Evolutionary conservation across 2,329 filamentous ascomycete species (phyloP).

Genomic region (Didymella arachidicola): DNA sequence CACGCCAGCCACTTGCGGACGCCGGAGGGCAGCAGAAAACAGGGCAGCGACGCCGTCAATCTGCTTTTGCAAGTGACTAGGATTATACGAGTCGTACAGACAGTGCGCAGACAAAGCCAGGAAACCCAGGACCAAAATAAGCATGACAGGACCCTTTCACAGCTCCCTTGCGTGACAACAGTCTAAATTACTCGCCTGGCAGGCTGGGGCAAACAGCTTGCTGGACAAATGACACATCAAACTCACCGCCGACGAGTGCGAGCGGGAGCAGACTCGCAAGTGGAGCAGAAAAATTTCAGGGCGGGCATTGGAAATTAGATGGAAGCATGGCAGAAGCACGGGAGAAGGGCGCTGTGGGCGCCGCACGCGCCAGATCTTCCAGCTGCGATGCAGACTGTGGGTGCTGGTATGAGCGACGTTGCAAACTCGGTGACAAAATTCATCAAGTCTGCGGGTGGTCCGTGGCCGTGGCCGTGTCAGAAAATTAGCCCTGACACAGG

Average conservation of each 20-base stretch:
- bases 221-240: slow-evolving; percentile 30
- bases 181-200: slow-evolving; percentile 23
- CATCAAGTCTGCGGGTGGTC: slow-evolving; percentile 20
- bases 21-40: slow-evolving; percentile 27
- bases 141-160: slow-evolving; percentile 32
- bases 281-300: slow-evolving; percentile 37
- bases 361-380: slow-evolving; percentile 38
- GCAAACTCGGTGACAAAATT: slow-evolving; percentile 42
- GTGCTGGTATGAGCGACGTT: slow-evolving; percentile 32
- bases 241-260: slow-evolving; percentile 38
- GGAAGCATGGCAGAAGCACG: slow-evolving; percentile 51
- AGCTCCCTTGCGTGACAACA: slow-evolving; percentile 30
- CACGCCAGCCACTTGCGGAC: slow-evolving; percentile 26
- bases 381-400: slow-evolving; percentile 27
- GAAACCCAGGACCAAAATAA: slow-evolving; percentile 43
- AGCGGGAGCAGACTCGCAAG: slow-evolving; percentile 26
- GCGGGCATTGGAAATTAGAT: slow-evolving; percentile 39
- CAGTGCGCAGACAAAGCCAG: slow-evolving; percentile 33
- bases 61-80: slow-evolving; percentile 31
- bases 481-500: slow-evolving; percentile 37
- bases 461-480: slow-evolving; percentile 41
- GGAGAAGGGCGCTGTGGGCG: slow-evolving; percentile 46
- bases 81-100: slow-evolving; percentile 42
- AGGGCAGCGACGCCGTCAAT: slow-evolving; percentile 25
- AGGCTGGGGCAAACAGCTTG: slow-evolving; percentile 17